Conservation (phyloP, 768 basidiomycete species). For the Vishniacozyma victoriae region DNA sequence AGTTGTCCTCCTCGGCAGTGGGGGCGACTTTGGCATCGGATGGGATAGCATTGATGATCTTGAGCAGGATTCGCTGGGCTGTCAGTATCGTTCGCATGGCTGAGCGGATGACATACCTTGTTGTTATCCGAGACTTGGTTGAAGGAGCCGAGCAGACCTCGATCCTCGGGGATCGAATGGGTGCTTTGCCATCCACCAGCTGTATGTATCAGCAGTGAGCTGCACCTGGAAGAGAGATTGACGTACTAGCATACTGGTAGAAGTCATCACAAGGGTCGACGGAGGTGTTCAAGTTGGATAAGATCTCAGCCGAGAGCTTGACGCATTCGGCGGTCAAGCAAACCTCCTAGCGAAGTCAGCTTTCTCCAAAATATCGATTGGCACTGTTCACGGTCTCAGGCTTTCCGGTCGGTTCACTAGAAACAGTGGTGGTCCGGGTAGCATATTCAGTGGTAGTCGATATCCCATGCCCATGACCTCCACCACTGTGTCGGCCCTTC, state of each 20-base stretch:
- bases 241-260: slow-evolving; percentile 84
- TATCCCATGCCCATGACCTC: slow-evolving; percentile 2
- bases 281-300: slow-evolving; percentile 69
- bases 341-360: slow-evolving; percentile 50
- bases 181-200: slow-evolving; percentile 81
- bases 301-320: slow-evolving; percentile 69
- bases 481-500: slow-evolving; percentile 9
- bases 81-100: not conserved
- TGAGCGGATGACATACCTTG: slow-evolving; percentile 30
- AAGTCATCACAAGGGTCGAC: slow-evolving; percentile 95
- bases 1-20: slow-evolving; percentile 58
- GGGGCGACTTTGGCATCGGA: slow-evolving; percentile 7
- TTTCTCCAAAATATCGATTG: not conserved
- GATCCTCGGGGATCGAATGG: slow-evolving; percentile 82
- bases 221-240: not conserved
- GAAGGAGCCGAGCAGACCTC: slow-evolving; percentile 67
- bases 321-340: slow-evolving; percentile 80
- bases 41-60: slow-evolving; percentile 57
- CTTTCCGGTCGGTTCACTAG: slow-evolving; percentile 49
- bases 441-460: slow-evolving; percentile 21
- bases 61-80: slow-evolving; percentile 60
- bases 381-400: slow-evolving; percentile 22
- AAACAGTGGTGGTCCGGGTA: slow-evolving; percentile 48
- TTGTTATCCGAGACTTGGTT: slow-evolving; percentile 68
- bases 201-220: slow-evolving; percentile 39